Evolutionary conservation across 2,329 filamentous ascomycete genomes (phyloP), one percentile per base, ranked within the genome.

Genomic region (Teratosphaeria destructans): DNA sequence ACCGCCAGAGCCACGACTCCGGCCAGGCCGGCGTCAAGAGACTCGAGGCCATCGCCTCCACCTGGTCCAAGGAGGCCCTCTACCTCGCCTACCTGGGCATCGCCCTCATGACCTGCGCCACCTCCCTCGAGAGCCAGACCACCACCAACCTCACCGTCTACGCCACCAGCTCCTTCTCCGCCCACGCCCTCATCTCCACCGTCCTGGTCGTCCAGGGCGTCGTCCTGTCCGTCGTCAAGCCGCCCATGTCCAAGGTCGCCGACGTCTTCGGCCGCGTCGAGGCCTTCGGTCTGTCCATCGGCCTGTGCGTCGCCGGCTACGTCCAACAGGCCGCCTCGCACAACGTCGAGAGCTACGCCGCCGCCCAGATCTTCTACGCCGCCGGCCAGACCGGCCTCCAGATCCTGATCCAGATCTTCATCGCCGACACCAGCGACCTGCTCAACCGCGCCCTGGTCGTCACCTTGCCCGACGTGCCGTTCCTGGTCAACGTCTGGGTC

Each of bases 41-140:
- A 27, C 73, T 78, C 2, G 78, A 81, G 63, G 78, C 76, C 29
- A 76, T 80, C 56, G 76, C 77, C 32, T 72, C 74, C 54, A 76
- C 74, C 34, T 81, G 79, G 79, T 76, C 77, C n/a, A 76, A 71
- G 60, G 70, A 68, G 23, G 75, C 74, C 29, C 70, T 81, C 39
- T 73, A 77, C 61, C 64, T 77, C 47, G 78, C 79, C 56, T 81
- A 81, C 67, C 66, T 76, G 52, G 72, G 74, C 68, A 66, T 72
- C 27, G 68, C 65, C 16, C 59, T 71, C 52, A 60, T 87, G 75
- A 83, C 85, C 23, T 86, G 84, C 65, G 80, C 81, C 55, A 86
- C 84, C 5, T 87, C 84, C n/a, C 77, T 88, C 19, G 85, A 87
- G 70, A 79, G 80, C 16, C 85, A 87, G 68, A 84, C 83, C 8